phyloP scores from a whole-genome alignment of 1,284 basidiomycete genomes.

The Porodaedalea pini region DNA sequence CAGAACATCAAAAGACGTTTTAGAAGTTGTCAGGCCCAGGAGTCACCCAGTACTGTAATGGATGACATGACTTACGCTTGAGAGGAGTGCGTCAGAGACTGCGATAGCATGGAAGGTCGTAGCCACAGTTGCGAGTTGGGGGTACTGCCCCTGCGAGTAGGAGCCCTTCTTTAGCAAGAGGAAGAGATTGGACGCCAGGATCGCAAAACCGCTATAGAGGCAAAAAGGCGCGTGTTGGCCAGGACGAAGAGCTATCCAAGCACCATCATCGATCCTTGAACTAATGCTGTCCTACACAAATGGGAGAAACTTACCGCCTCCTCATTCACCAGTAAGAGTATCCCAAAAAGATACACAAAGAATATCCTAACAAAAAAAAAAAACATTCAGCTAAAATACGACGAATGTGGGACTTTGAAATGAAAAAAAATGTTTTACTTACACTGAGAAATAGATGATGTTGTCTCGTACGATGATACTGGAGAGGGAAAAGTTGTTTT shows the following conservation, averaged over 20 bases:
- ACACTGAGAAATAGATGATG: constrained; percentile 4
- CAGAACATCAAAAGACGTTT: too few species aligned
- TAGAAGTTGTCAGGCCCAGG: too few species aligned
- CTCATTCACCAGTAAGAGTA: neutral
- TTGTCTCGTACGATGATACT: constrained; percentile 4
- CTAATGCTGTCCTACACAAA: neutral
- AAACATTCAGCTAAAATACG: neutral
- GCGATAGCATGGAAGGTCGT: neutral
- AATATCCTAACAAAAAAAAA: too few species aligned
- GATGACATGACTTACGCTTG: too few species aligned
- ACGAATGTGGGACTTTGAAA: neutral
- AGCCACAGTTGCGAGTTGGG: neutral
- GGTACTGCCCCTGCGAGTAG: neutral
- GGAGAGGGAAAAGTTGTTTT: neutral
- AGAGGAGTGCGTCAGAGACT: too few species aligned
- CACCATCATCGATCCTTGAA: neutral
- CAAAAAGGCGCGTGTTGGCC: neutral
- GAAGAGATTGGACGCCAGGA: constrained; percentile 1
- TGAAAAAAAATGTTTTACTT: neutral
- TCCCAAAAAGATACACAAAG: neutral
- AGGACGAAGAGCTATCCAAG: neutral
- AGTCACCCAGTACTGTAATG: too few species aligned
- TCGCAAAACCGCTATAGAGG: constrained; percentile 1
- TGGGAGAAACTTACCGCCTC: neutral
- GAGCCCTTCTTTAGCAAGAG: neutral